Evolutionary conservation across 2,329 filamentous ascomycete genomes (phyloP).

Genomic region (Blastomyces parvus): DNA sequence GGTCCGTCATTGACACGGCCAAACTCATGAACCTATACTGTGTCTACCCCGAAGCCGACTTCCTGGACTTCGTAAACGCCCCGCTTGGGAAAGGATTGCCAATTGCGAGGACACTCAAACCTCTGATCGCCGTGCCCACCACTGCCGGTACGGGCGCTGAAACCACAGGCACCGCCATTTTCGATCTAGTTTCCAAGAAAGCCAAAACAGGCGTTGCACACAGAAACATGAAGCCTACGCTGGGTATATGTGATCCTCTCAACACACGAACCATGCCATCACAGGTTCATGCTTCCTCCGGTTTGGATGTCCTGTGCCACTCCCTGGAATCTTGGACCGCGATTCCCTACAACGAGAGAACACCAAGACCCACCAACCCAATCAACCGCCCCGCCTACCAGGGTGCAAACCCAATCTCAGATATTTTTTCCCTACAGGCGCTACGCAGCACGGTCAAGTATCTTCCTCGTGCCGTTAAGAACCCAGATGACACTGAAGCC

Average conservation of each 20-base stretch:
- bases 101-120: constrained; percentile 60
- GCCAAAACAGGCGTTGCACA: constrained; percentile 96
- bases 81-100: constrained; percentile 77
- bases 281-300: constrained; percentile 83
- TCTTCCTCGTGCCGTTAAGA: constrained; percentile 72
- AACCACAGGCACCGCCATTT: constrained; percentile 96
- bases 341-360: constrained; percentile 83
- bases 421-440: constrained; percentile 88
- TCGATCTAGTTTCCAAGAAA: constrained; percentile 79
- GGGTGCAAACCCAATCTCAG: constrained; percentile 92
- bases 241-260: constrained; percentile 76
- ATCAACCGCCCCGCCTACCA: constrained; percentile 90
- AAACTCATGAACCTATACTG: constrained; percentile 98
- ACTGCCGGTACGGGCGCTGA: constrained; percentile 84
- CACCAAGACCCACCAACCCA: constrained; percentile 75
- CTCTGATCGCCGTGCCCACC: constrained; percentile 73
- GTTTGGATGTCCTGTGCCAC: constrained; percentile 91
- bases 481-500: constrained; percentile 85
- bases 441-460: constrained; percentile 81
- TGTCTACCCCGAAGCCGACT: constrained; percentile 81
- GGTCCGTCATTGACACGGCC: constrained; percentile 94
- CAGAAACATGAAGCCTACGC: constrained; percentile 85
- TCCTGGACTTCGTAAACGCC: constrained; percentile 95
- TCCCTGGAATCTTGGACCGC: constrained; percentile 95
- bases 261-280: constrained; percentile 96